phyloP scores from a whole-genome alignment of 345 rosid genomes.

The Melaleuca alternifolia region DNA sequence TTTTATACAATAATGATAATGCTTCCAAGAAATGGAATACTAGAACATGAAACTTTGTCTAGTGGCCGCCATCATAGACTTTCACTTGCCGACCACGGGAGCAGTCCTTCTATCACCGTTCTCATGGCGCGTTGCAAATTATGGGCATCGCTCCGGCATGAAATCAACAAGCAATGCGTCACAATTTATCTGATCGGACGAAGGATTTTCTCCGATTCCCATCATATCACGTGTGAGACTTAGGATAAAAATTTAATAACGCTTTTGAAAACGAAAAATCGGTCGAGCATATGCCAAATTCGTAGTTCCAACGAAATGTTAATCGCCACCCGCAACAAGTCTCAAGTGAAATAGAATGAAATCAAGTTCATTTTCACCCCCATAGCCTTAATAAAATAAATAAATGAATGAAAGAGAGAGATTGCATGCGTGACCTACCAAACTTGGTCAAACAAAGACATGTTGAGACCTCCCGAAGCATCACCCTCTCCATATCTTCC shows the following conservation, averaged over 20 bases:
- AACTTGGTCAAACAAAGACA: not conserved
- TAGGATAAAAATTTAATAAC: not conserved
- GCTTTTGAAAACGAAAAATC: not conserved
- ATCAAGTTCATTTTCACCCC: not conserved
- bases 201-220: too few species aligned
- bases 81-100: too few species aligned
- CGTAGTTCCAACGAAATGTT: not conserved
- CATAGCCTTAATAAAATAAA: too few species aligned
- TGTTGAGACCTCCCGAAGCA: not conserved
- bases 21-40: not conserved
- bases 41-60: not conserved
- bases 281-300: not conserved
- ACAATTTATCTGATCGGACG: not conserved
- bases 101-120: too few species aligned
- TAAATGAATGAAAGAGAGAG: not conserved
- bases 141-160: not conserved
- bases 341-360: too few species aligned
- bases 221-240: not conserved
- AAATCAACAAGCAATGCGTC: rapidly evolving
- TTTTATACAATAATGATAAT: not conserved
- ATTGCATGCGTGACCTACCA: not conserved
- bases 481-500: not conserved
- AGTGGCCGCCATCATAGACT: not conserved
- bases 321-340: rapidly evolving
- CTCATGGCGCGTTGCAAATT: too few species aligned